A percentile compares a stretch with the other conserved stretches of the same genome.
These are phyloP conservation scores for Xylaria longipes DNA, from an alignment of 495 filamentous ascomycete species.

Conservation along the genomic window DNA sequence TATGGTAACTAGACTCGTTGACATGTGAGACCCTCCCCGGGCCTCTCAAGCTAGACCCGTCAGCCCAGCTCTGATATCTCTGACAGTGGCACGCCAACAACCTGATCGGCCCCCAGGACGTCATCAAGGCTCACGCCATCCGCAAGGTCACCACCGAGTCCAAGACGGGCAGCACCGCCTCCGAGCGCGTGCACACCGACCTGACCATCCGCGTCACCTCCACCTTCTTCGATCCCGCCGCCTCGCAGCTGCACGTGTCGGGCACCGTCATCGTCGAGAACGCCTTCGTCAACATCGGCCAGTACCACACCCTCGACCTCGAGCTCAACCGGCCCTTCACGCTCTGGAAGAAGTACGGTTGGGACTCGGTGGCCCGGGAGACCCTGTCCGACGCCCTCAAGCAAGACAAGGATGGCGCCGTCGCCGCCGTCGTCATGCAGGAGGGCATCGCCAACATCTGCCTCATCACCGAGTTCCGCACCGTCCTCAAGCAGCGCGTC, in stretches of 20 bases:
- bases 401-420: slow-evolving; percentile 75
- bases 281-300: slow-evolving; percentile 78
- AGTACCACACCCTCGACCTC: slow-evolving; percentile 89
- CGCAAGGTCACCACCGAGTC: slow-evolving; percentile 77
- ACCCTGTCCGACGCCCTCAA: slow-evolving; percentile 80
- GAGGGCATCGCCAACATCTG: slow-evolving; percentile 94
- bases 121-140: slow-evolving; percentile 81
- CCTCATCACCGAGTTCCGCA: slow-evolving; percentile 89
- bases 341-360: slow-evolving; percentile 85
- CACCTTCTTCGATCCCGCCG: slow-evolving; percentile 89
- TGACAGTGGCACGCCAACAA: slow-evolving; percentile 94
- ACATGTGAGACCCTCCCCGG: slow-evolving; percentile 17
- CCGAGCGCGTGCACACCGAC: slow-evolving; percentile 75
- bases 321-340: slow-evolving; percentile 72
- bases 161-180: slow-evolving; percentile 75
- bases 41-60: background rate
- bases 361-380: slow-evolving; percentile 88
- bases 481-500: slow-evolving; percentile 84
- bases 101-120: slow-evolving; percentile 79
- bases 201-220: slow-evolving; percentile 82
- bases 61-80: background rate
- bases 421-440: slow-evolving; percentile 91
- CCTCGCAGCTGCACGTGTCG: slow-evolving; percentile 81
- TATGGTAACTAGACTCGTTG: slow-evolving; percentile 67
- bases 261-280: slow-evolving; percentile 86